Evolutionary conservation across 176 grass and related monocot species (phyloP).

Genomic region (Aegilops tauschii): DNA sequence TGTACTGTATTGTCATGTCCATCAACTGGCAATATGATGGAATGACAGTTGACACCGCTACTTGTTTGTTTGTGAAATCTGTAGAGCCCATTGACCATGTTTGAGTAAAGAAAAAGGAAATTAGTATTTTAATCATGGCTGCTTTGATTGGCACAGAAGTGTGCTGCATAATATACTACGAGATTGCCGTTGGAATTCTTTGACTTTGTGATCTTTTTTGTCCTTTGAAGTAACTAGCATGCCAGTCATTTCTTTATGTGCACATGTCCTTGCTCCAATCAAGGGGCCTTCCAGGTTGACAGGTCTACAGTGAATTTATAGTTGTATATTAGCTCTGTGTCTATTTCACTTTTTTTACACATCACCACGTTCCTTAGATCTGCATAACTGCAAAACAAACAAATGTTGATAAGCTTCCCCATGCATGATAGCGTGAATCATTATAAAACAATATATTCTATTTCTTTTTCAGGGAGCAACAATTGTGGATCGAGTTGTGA

Average conservation of each 20-base stretch:
- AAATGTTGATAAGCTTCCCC: not conserved
- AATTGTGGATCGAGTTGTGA: slow-evolving; percentile 82
- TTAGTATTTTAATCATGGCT: slow-evolving; percentile 27
- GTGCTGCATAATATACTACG: not conserved
- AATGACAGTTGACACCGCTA: not conserved
- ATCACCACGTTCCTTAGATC: not conserved
- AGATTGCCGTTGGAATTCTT: not conserved
- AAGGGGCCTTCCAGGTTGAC: not conserved
- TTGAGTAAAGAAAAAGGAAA: slow-evolving; percentile 16
- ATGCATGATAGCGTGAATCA: not conserved
- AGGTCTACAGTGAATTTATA: not conserved
- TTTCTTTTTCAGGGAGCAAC: slow-evolving; percentile 75
- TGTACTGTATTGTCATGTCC: not conserved
- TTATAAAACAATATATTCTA: not conserved
- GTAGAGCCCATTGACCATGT: not conserved
- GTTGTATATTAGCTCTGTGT: not conserved
- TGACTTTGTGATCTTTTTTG: slow-evolving; percentile 22
- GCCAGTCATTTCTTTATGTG: not conserved
- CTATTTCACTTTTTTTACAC: slow-evolving; percentile 16
- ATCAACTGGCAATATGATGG: slow-evolving; percentile 6
- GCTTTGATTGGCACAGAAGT: not conserved
- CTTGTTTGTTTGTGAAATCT: not conserved
- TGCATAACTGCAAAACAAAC: not conserved
- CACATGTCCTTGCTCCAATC: not conserved
- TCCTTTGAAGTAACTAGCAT: not conserved